phyloP scores from a whole-genome alignment of 768 basidiomycete genomes.

The Collybia nuda region DNA sequence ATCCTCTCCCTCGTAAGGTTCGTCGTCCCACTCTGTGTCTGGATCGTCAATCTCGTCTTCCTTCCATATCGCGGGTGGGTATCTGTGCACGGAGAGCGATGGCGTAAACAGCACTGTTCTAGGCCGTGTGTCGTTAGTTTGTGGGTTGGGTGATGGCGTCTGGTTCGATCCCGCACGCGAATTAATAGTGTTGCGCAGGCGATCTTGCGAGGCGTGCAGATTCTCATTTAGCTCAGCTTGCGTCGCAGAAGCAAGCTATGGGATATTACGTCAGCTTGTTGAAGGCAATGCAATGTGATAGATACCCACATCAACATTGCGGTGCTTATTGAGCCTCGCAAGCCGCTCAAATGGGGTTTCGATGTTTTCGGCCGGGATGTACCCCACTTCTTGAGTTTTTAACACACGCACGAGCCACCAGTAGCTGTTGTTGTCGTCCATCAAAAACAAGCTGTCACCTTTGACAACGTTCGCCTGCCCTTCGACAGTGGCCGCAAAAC shows the following conservation, averaged over 20 bases:
- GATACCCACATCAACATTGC: slow-evolving; percentile 88
- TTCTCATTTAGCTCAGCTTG: slow-evolving; percentile 66
- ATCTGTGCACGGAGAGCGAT: slow-evolving; percentile 66
- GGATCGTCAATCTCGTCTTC: slow-evolving; percentile 74
- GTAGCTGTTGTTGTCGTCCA: slow-evolving; percentile 99
- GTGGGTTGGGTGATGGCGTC: slow-evolving; percentile 49
- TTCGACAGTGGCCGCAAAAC: slow-evolving; percentile 96
- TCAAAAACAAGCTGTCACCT: slow-evolving; percentile 92
- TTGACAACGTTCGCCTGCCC: slow-evolving; percentile 99
- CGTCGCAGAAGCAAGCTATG: slow-evolving; percentile 72
- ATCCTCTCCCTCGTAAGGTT: slow-evolving; percentile 71
- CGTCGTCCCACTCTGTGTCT: slow-evolving; percentile 65
- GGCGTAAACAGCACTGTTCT: slow-evolving; percentile 73
- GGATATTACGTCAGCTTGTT: slow-evolving; percentile 6
- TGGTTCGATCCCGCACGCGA: slow-evolving; percentile 48
- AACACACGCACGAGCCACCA: slow-evolving; percentile 99
- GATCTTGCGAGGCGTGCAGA: slow-evolving; percentile 48
- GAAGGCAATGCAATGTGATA: slow-evolving; percentile 1
- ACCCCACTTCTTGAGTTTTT: slow-evolving; percentile 98
- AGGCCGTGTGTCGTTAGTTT: slow-evolving; percentile 29
- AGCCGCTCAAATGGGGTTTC: slow-evolving; percentile 97
- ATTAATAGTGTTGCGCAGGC: slow-evolving; percentile 49
- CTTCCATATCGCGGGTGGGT: slow-evolving; percentile 81
- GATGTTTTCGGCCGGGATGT: slow-evolving; percentile 99
- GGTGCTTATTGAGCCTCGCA: slow-evolving; percentile 93